These are phyloP conservation scores for Lagerstroemia speciosa DNA, from an alignment of 345 rosid species.

Conservation along the genomic window DNA sequence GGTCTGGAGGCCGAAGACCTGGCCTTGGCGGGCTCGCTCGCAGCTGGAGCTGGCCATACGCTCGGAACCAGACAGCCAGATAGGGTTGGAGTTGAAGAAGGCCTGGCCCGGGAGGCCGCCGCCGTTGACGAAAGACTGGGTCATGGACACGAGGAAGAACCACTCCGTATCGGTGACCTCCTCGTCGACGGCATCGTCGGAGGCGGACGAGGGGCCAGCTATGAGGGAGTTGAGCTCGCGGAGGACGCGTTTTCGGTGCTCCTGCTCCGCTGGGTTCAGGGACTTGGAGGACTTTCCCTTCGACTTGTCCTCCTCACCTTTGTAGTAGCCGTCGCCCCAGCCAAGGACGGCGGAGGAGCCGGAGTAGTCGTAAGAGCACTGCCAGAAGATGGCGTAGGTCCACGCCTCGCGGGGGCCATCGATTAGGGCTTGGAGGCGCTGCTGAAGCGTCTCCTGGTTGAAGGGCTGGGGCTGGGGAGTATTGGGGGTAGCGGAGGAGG, in stretches of 20 bases:
- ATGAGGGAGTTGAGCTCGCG: conserved; percentile 78
- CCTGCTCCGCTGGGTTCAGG: conserved; percentile 43
- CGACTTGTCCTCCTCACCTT: conserved; percentile 66
- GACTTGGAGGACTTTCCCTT: conserved; percentile 26
- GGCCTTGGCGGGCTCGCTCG: conserved; percentile 67
- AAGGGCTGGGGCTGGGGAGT: conserved; percentile 21
- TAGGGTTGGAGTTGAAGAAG: conserved; percentile 34
- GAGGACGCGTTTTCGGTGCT: conserved; percentile 67
- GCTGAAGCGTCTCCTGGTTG: conserved; percentile 75
- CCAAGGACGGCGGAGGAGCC: conserved; percentile 28
- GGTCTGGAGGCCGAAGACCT: conserved; percentile 65
- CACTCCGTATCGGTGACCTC: conserved; percentile 95
- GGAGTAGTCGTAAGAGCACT: conserved; percentile 62
- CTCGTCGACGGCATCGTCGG: conserved; percentile 67
- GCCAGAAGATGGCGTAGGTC: conserved; percentile 99
- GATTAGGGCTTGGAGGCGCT: conserved; percentile 73
- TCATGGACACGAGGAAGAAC: conserved; percentile 93
- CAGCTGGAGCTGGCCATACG: conserved; percentile 49
- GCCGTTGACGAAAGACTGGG: conserved; percentile 62
- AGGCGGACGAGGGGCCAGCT: conserved; percentile 38
- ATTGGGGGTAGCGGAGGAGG: conserved; percentile 14
- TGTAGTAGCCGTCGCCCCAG: conserved; percentile 96
- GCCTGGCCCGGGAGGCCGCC: conserved; percentile 76
- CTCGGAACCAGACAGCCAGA: conserved; percentile 67
- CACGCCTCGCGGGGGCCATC: conserved; percentile 65